Evolutionary conservation across 306 rosid species (phyloP).

Genomic region (Castanea mollissima): DNA sequence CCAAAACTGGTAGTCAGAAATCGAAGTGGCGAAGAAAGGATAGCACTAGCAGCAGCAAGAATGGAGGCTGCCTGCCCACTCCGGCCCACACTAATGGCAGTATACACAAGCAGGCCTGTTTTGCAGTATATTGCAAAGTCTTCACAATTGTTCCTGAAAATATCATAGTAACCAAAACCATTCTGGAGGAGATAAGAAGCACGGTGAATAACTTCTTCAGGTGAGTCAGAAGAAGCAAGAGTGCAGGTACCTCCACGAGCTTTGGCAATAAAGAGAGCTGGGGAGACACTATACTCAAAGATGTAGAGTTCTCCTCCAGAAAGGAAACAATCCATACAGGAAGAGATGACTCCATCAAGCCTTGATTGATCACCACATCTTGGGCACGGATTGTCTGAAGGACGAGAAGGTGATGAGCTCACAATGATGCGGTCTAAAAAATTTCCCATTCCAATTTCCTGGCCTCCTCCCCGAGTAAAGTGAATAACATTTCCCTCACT

Average conservation of each 20-base stretch:
- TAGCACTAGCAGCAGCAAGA: constrained; percentile 41
- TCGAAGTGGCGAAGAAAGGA: constrained; percentile 34
- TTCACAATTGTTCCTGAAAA: constrained; percentile 72
- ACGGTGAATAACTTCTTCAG: constrained; percentile 44
- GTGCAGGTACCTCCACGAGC: constrained; percentile 82
- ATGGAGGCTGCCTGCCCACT: constrained; percentile 66
- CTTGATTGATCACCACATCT: constrained; percentile 45
- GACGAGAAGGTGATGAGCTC: constrained; percentile 40
- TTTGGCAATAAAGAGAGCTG: constrained; percentile 50
- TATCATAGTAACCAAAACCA: constrained; percentile 59
- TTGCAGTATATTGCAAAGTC: constrained; percentile 87
- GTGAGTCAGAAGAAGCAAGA: constrained; percentile 48
- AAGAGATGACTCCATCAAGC: constrained; percentile 46
- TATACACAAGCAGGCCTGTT: constrained; percentile 55
- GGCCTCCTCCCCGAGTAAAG: constrained; percentile 58
- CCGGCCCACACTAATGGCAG: constrained; percentile 38
- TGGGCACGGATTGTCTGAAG: constrained; percentile 44
- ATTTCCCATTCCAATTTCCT: constrained; percentile 45
- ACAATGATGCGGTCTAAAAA: constrained; percentile 30
- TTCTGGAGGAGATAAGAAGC: constrained; percentile 58
- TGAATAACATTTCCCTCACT: constrained; percentile 71
- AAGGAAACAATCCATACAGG: constrained; percentile 71
- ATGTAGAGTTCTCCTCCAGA: constrained; percentile 47
- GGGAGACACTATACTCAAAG: constrained; percentile 56
- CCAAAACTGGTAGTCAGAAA: constrained; percentile 26